Conservation (phyloP, 495 filamentous ascomycete genomes). For the Podospora comata region DNA sequence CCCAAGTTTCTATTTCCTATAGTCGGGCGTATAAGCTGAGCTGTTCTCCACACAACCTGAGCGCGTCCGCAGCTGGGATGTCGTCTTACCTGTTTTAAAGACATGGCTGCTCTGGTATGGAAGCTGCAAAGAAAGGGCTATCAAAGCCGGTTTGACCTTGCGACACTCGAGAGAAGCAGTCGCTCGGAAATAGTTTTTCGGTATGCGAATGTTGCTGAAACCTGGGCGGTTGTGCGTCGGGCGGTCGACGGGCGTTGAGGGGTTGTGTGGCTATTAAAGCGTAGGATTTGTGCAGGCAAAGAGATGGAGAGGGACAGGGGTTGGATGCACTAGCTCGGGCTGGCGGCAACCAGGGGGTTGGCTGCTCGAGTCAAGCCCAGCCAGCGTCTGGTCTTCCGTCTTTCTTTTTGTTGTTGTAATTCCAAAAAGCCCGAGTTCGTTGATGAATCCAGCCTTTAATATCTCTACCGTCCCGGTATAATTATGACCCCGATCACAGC, state of each 20-base stretch:
- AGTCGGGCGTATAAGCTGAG: slow-evolving; percentile 21
- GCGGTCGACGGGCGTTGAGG: slow-evolving; percentile 26
- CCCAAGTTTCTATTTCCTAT: slow-evolving; percentile 99
- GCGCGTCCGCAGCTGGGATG: neutral
- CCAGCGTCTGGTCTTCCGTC: neutral
- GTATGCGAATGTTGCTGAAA: slow-evolving; percentile 17
- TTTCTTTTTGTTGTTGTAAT: slow-evolving; percentile 8
- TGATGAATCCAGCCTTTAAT: slow-evolving; percentile 17
- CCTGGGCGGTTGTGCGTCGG: slow-evolving; percentile 28
- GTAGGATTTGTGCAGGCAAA: slow-evolving; percentile 16
- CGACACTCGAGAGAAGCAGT: neutral
- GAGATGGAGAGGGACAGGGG: slow-evolving; percentile 13
- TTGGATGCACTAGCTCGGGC: slow-evolving; percentile 20
- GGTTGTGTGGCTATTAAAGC: slow-evolving; percentile 26
- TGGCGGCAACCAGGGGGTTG: slow-evolving; percentile 30
- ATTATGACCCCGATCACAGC: slow-evolving; percentile 15
- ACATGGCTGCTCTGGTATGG: slow-evolving; percentile 50
- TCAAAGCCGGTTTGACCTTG: slow-evolving; percentile 20
- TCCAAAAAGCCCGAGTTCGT: slow-evolving; percentile 22
- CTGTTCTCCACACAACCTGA: neutral
- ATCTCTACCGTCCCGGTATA: slow-evolving; percentile 10
- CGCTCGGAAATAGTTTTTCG: slow-evolving; percentile 1
- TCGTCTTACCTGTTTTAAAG: slow-evolving; percentile 67
- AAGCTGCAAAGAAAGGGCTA: slow-evolving; percentile 16
- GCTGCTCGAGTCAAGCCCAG: slow-evolving; percentile 28